Evolutionary conservation across 2,329 filamentous ascomycete species (phyloP), one percentile per base, ranked within the genome.

Genomic region (Ophiocordyceps unilateralis): DNA sequence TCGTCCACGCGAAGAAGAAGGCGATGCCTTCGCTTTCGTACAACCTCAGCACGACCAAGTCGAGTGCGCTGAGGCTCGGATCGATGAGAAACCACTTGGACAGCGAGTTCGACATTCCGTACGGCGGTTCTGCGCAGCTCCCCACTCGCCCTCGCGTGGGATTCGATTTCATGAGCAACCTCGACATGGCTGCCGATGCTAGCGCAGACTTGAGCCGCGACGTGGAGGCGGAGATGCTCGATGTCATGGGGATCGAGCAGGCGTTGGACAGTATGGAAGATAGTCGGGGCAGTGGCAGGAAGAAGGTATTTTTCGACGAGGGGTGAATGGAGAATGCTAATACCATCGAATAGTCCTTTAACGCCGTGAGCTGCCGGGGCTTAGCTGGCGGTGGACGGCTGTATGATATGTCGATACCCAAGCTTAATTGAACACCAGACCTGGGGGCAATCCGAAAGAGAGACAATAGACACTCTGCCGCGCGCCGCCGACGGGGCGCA

Each of bases 221-320:
- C 44, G 64, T 76, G 12, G 74, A 78, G 52, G 64, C 66, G 24
- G 74, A 78, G 56, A 71, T 78, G 64, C 62, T 81, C 49, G 75
- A 78, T 53, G 75, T 81, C 39, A 72, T 78, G 67, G 74, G 76
- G 49, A 77, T 81, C 51, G 76, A 81, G 49, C 68, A 72, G 45
- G 71, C 69, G 41, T 56, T 81, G 42, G 67, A 74, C 40, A 64
- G 60, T 41, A 63, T 81, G 70, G 69, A 76, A 43, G 62, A 57
- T 34, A 64, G 65, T 28, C 60, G 67, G 39, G 64, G 63, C 28
- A 62, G 60, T 43, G 68, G 67, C 40, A 64, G 63, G 43, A 72
- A 71, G 57, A 65, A 65, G 53, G 69, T 71, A 43, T 64, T 73
- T 46, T 74, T 73, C 48, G 68, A 71, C 44, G 63, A 67, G 41